Evolutionary conservation across 352 stramenopile genomes (phyloP), one percentile per base, ranked within the genome.

Genomic region (Phytophthora agathidicida): DNA sequence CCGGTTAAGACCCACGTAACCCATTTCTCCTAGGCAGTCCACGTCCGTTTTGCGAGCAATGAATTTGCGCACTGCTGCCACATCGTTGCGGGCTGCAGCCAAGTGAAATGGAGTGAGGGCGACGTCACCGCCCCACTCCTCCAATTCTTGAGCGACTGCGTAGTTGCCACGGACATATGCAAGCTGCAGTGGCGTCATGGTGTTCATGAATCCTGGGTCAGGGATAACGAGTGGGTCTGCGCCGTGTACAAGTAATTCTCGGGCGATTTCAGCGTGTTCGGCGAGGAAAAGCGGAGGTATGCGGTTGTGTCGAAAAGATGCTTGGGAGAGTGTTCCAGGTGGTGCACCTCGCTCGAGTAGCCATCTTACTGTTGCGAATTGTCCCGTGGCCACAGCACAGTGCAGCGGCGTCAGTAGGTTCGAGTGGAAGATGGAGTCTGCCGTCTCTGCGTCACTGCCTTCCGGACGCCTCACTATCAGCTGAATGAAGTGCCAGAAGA

Each of bases 191-290:
- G 71, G 80, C 1, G 82, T 90, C 10, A 92, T 59, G 19, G 82
- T 92, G 62, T 90, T 89, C 74, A 87, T 86, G 61, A 73, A 75
- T 16, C 82, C 82, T 24, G 82, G 77, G 14, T 91, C 79, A 0
- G 82, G 82, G 16, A 91, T 77, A n/a, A 65, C 68, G 1, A 91
- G 44, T 4, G 82, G 68, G 33, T 92, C 71, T 3, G 82, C 82
- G 30, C 80, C 81, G 17, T 76, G 41, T 4, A 74, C 53, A 0
- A 92, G 63, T 7, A 92, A 44, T 24, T 80, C 72, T 14, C 63
- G 55, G 22, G 87, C 74, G 13, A 91, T 77, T 4, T 79, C 68
- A 0, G 77, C 60, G 22, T 87, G 74, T 41, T 92, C 83, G 5
- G 78, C 79, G 0, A 91, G 44, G 33, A 91, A 92, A 0, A 92